These are phyloP conservation scores for Monosporozyma siamensis DNA, from an alignment of 805 yeast genomes.

Conservation along the genomic window DNA sequence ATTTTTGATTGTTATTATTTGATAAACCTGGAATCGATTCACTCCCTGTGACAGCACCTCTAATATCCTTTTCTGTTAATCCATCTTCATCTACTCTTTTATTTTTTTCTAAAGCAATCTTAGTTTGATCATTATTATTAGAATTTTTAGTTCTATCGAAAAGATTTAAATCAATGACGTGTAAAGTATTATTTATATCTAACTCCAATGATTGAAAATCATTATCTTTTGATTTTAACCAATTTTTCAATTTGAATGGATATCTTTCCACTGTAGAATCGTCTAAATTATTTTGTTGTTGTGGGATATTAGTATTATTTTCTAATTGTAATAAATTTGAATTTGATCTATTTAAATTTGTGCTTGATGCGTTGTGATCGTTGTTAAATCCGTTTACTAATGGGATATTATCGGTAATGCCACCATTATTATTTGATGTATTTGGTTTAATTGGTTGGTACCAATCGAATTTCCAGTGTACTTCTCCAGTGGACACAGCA, in stretches of 20 bases:
- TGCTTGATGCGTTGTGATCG: not conserved
- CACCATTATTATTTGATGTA: constrained; percentile 4
- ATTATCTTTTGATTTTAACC: constrained; percentile 14
- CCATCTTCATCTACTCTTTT: constrained; percentile 14
- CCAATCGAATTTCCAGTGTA: constrained; percentile 30
- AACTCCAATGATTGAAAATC: not conserved
- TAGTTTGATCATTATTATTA: constrained; percentile 3
- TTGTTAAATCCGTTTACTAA: too few species aligned
- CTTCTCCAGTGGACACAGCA: constrained; percentile 7
- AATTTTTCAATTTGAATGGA: constrained; percentile 18
- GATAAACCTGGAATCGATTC: constrained; percentile 40
- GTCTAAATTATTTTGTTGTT: not conserved
- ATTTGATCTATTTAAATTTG: not conserved
- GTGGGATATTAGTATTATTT: constrained; percentile 1
- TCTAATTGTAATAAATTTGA: not conserved
- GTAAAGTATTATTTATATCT: constrained; percentile 2
- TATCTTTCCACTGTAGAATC: constrained; percentile 11
- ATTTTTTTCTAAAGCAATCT: constrained; percentile 7
- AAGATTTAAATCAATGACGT: constrained; percentile 33
- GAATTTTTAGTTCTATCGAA: constrained; percentile 22
- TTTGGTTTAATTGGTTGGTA: constrained; percentile 16
- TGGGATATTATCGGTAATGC: constrained; percentile 5
- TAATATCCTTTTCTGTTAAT: constrained; percentile 39
- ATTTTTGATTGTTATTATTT: constrained; percentile 3
- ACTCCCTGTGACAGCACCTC: constrained; percentile 45